Evolutionary conservation across 352 stramenopile species (phyloP).

Genomic region (Phytophthora pini): DNA sequence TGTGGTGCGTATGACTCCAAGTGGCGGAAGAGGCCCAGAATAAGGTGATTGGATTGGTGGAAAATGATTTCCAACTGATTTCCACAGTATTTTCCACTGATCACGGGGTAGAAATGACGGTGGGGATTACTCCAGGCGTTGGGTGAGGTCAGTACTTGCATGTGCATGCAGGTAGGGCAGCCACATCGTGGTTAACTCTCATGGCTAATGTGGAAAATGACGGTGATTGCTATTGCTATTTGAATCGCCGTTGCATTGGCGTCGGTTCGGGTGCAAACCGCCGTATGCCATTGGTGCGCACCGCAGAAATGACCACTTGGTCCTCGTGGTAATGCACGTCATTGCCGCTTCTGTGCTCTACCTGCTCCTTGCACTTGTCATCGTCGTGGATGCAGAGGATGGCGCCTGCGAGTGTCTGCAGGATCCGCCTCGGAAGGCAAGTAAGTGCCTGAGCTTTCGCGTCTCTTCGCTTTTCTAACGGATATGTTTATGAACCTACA

Average conservation of each 20-base stretch:
- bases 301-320: conserved; percentile 14
- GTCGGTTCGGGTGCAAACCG: conserved; percentile 28
- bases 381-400: conserved; percentile 6
- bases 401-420: conserved; percentile 32
- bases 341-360: conserved; percentile 6
- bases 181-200: background rate
- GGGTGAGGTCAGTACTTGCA: background rate
- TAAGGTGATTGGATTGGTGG: conserved; percentile 13
- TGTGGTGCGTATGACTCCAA: conserved; percentile 5
- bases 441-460: background rate
- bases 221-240: background rate
- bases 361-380: conserved; percentile 11
- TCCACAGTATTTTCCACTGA: background rate
- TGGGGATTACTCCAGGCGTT: background rate
- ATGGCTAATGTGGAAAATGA: background rate
- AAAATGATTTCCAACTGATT: conserved; percentile 21
- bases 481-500: conserved; percentile 28
- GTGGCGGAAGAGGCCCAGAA: conserved; percentile 21
- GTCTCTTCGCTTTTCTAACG: conserved; percentile 9
- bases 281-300: conserved; percentile 3
- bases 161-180: too few relatives aligned
- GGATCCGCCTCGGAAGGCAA: conserved; percentile 34
- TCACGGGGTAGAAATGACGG: background rate
- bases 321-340: conserved; percentile 21
- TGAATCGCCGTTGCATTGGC: conserved; percentile 8